Evolutionary conservation across 2,329 filamentous ascomycete genomes (phyloP).

Genomic region (Colletotrichum sp.): DNA sequence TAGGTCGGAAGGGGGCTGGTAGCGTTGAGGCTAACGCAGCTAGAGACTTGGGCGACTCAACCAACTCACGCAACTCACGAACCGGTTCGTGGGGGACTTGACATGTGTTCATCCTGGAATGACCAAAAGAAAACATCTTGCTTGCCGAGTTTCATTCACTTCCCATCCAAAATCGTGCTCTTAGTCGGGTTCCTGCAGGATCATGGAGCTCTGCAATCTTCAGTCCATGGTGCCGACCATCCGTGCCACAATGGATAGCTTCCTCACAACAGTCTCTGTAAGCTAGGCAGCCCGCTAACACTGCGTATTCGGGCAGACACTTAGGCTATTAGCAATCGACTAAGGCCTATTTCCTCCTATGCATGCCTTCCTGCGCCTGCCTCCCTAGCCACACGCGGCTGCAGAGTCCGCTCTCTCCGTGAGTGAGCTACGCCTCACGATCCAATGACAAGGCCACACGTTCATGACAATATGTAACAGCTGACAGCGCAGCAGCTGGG

Average conservation of each 20-base stretch:
- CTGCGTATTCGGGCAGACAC: rapidly evolving
- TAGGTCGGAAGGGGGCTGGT: neutral
- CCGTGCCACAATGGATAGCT: neutral
- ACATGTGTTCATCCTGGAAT: neutral
- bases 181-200: constrained; percentile 3
- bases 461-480: neutral
- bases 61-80: neutral
- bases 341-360: rapidly evolving
- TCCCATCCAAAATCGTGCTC: neutral
- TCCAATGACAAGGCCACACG: constrained; percentile 9
- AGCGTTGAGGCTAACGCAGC: constrained; percentile 1
- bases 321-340: neutral
- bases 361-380: neutral
- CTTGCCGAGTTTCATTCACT: neutral
- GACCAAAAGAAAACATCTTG: neutral
- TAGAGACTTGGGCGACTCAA: neutral
- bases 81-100: neutral
- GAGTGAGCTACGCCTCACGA: neutral
- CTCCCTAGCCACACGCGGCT: neutral
- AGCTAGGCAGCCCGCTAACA: neutral
- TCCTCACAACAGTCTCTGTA: neutral
- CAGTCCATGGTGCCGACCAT: neutral
- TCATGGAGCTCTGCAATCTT: neutral
- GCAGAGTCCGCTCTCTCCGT: neutral
- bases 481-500: neutral